Base-by-base conservation (phyloP, 1,284 basidiomycete genomes). In the Coniophora puteana region DNA sequence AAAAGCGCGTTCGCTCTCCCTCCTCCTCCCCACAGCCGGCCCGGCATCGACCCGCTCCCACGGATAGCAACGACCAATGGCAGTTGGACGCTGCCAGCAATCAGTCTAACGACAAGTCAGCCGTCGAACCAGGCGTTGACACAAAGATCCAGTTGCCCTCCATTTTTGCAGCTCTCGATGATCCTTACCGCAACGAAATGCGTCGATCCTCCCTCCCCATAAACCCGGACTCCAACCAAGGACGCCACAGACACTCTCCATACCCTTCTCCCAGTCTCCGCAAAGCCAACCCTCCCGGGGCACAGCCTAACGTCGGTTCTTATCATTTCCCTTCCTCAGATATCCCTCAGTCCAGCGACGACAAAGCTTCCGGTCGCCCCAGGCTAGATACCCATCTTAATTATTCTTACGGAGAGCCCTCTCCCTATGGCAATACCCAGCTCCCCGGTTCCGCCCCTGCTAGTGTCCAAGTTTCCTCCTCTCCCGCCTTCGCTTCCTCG, bases 61-160 rank as follows among this genome's bases (percentile, higher is more conserved):
- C 37, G 38, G 68, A 70, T 48, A 56, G 55, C 5, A 50, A 34
- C 45, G 53, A 14, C 1, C 49, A 14, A 25, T 73, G 72, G 71
- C 58, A 63, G 18, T 55, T 63, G 10, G 61, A 57, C 42, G 50
- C 46, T 14, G 49, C 55, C 4, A 53, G 48, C 37, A 42, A 45
- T 27, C 51, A 34, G 18, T 38, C 45, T 25, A 55, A 64, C 46
- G 61, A 69, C 47, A 67, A 67, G 27, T 41, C 59, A 8, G 40
- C 59, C 16, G 16, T 41, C 4, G 58, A 63, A 22, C 18, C 58
- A 14, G 22, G 41, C 46, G 58, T 66, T 49, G 72, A 74, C 48
- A 59, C 69, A 38, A 80, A 78, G 59, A 80, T 86, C 41, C 80
- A 83, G 61, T 70, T 86, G 7, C 83, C 83, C 4, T 83, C 82